Conservation (phyloP, 495 filamentous ascomycete genomes). For the Alectoria sarmentosa region DNA sequence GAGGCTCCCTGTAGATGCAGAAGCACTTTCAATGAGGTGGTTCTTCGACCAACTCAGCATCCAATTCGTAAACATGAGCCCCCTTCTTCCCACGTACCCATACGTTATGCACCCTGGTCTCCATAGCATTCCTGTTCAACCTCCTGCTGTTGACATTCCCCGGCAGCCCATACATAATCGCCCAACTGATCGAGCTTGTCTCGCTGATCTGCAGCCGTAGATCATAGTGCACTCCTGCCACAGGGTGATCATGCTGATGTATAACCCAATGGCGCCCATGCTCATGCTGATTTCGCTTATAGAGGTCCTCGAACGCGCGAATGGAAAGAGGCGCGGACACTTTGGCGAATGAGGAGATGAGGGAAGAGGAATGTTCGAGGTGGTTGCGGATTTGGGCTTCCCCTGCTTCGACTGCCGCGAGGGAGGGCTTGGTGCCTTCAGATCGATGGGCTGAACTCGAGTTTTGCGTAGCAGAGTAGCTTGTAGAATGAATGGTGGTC, state of each 20-base stretch:
- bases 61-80: neutral
- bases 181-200: conserved; percentile 56
- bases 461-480: neutral
- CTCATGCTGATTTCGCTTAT: conserved; percentile 40
- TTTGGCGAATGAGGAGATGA: conserved; percentile 29
- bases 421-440: conserved; percentile 12
- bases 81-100: conserved; percentile 44
- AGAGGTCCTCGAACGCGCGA: conserved; percentile 44
- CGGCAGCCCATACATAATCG: conserved; percentile 60
- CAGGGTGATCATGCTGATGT: conserved; percentile 64
- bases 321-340: conserved; percentile 38
- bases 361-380: conserved; percentile 43
- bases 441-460: neutral
- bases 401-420: conserved; percentile 54
- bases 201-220: conserved; percentile 59
- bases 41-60: conserved; percentile 38
- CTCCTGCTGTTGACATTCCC: conserved; percentile 54
- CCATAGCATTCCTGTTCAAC: conserved; percentile 55
- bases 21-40: conserved; percentile 60
- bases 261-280: conserved; percentile 56
- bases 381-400: conserved; percentile 45
- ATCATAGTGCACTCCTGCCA: conserved; percentile 59
- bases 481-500: neutral
- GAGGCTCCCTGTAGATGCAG: conserved; percentile 50
- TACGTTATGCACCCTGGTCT: conserved; percentile 59